These are phyloP conservation scores for Arctium lappa DNA, from an alignment of 129 eudicot species.

Conservation along the genomic window DNA sequence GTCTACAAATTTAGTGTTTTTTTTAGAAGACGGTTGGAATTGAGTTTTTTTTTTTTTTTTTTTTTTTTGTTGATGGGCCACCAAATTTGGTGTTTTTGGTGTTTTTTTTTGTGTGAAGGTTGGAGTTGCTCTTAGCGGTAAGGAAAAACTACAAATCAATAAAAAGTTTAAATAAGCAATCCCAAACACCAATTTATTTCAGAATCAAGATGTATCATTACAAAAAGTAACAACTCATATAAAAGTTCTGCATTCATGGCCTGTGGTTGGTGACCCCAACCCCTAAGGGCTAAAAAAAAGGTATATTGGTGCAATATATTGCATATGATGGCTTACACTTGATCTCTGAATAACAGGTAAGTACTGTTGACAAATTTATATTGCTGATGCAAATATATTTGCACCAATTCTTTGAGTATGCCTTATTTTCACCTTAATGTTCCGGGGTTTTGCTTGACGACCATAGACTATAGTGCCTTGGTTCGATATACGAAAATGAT, in stretches of 20 bases:
- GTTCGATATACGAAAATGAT: neutral
- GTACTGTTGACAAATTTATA: slow-evolving; percentile 45
- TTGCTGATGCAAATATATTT: slow-evolving; percentile 43
- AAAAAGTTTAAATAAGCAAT: no score
- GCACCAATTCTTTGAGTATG: slow-evolving; percentile 11
- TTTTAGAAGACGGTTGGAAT: no score
- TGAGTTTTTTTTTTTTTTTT: no score
- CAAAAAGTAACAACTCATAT: neutral
- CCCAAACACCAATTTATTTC: no score
- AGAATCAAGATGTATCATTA: no score
- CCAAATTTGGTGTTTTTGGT: no score
- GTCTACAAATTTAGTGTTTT: no score
- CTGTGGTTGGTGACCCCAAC: neutral
- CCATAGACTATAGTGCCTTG: neutral
- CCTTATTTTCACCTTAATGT: neutral
- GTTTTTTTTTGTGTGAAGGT: no score
- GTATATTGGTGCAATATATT: slow-evolving; percentile 37
- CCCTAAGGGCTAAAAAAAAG: neutral
- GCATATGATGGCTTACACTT: slow-evolving; percentile 62
- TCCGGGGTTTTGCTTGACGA: no score
- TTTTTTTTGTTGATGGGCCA: no score
- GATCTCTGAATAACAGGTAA: slow-evolving; percentile 60
- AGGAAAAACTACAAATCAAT: no score
- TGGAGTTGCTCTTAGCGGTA: no score
- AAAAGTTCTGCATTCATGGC: neutral